Conservation (phyloP, 257 asterid genomes). For the Leptodermis oblonga region DNA sequence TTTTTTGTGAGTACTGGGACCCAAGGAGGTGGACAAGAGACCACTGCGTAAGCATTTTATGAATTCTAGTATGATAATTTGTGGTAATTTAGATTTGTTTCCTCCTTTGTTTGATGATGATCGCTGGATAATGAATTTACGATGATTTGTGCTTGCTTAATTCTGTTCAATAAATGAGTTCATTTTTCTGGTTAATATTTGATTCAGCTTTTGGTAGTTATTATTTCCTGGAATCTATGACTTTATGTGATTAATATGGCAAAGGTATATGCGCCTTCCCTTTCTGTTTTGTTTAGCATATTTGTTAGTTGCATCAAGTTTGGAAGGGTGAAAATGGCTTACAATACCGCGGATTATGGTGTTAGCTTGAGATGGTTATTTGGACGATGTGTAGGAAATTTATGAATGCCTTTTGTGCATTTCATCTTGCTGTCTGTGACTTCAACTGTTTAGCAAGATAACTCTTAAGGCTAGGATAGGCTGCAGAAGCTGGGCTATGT, state of each 20-base stretch:
- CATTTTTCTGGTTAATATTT: neutral
- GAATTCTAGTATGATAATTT: neutral
- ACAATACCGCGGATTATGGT: neutral
- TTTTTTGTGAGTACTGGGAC: conserved; percentile 97
- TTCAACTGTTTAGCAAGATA: neutral
- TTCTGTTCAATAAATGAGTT: neutral
- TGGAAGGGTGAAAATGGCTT: neutral
- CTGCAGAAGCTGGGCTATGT: neutral
- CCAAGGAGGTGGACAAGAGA: conserved; percentile 99
- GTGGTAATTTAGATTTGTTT: neutral
- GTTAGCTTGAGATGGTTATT: neutral
- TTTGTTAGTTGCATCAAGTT: neutral
- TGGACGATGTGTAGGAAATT: neutral
- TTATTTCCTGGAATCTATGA: neutral
- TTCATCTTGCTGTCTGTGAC: neutral
- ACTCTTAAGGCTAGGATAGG: neutral
- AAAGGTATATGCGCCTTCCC: neutral
- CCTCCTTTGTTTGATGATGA: neutral
- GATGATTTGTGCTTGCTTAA: neutral
- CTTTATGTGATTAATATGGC: neutral
- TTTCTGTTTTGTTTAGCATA: neutral
- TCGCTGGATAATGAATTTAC: neutral
- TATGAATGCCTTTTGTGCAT: neutral
- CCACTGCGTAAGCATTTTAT: conserved; percentile 81
- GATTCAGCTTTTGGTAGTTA: neutral